A percentile compares a stretch with the other conserved stretches of the same genome.
Evolutionary conservation across 805 yeast species (phyloP).

Genomic region (Ogataea wickerhamii): DNA sequence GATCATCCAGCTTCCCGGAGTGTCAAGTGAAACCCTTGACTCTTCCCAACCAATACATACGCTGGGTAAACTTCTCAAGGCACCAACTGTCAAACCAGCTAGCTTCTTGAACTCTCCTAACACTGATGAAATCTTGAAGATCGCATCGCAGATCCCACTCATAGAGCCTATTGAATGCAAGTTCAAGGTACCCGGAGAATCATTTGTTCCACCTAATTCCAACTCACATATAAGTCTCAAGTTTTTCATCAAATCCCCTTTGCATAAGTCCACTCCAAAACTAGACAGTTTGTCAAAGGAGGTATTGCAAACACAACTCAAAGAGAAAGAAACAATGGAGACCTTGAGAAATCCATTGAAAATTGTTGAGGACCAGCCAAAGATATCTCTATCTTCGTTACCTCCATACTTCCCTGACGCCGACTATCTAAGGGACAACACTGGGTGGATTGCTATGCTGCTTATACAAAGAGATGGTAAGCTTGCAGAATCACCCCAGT

Average conservation of each 20-base stretch:
- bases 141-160: conserved; percentile 65
- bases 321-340: conserved; percentile 63
- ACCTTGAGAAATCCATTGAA: conserved; percentile 68
- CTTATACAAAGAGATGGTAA: conserved; percentile 75
- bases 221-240: conserved; percentile 72
- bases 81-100: conserved; percentile 51
- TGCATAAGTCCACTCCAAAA: conserved; percentile 54
- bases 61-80: conserved; percentile 65
- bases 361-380: conserved; percentile 65
- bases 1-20: conserved; percentile 78
- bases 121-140: conserved; percentile 41
- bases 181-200: conserved; percentile 86
- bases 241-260: conserved; percentile 70
- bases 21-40: conserved; percentile 47
- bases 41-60: conserved; percentile 52
- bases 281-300: conserved; percentile 37
- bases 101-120: conserved; percentile 54
- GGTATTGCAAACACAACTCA: conserved; percentile 33
- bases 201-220: conserved; percentile 64
- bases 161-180: conserved; percentile 65
- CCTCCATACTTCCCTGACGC: conserved; percentile 74
- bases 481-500: conserved; percentile 64
- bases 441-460: conserved; percentile 67
- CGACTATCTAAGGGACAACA: conserved; percentile 31
- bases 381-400: conserved; percentile 51